A percentile compares a stretch with the other conserved stretches of the same genome.
Conservation (phyloP, 306 rosid species). For the Spatholobus suberectus region DNA sequence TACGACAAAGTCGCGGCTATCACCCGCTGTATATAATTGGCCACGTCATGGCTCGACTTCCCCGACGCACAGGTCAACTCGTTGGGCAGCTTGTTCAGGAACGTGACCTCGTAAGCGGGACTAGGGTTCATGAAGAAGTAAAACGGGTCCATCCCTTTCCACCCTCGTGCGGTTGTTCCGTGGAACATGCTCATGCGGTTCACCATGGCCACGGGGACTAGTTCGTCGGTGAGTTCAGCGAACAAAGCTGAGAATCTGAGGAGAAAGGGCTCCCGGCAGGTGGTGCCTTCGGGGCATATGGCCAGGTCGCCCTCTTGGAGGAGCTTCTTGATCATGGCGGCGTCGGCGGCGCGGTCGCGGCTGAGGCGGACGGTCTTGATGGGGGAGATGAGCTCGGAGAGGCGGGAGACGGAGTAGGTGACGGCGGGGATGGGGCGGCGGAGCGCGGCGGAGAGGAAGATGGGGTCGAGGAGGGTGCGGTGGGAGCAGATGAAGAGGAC, state of each 20-base stretch:
- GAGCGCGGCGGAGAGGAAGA: constrained; percentile 80
- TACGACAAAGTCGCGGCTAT: constrained; percentile 76
- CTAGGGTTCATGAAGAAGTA: constrained; percentile 94
- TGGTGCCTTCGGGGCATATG: constrained; percentile 86
- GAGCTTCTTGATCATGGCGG: constrained; percentile 74
- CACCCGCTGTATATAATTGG: constrained; percentile 79
- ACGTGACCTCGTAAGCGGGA: constrained; percentile 79
- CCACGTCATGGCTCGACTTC: constrained; percentile 76
- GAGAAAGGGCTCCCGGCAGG: constrained; percentile 84
- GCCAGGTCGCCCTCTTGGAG: constrained; percentile 78
- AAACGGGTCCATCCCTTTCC: constrained; percentile 96
- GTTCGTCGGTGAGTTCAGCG: constrained; percentile 77
- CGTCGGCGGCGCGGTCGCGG: constrained; percentile 71
- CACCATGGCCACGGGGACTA: constrained; percentile 89
- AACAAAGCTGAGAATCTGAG: constrained; percentile 76
- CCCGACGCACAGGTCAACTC: constrained; percentile 69
- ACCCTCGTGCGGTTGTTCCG: constrained; percentile 85
- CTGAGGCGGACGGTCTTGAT: constrained; percentile 70
- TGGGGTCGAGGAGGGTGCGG: constrained; percentile 79
- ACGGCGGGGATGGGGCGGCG: constrained; percentile 84
- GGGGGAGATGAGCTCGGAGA: constrained; percentile 78
- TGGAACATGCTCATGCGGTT: constrained; percentile 91
- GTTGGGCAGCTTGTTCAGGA: constrained; percentile 65
- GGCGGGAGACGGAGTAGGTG: constrained; percentile 80
- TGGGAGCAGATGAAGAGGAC: constrained; percentile 87